These are phyloP conservation scores for Ogataea trehalophila DNA, from an alignment of 805 yeast genomes.

Conservation along the genomic window DNA sequence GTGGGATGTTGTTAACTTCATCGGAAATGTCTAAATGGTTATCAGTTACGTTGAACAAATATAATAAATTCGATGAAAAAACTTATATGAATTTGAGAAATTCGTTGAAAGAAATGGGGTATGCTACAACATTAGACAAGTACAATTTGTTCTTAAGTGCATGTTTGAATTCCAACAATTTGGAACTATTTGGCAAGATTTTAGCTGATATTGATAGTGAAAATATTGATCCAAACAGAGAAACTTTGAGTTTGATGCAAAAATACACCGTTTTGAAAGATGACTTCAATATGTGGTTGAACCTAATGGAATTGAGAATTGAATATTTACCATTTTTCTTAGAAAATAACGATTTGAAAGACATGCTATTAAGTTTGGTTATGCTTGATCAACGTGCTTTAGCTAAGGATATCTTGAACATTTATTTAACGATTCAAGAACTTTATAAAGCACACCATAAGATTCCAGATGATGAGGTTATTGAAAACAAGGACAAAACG, in stretches of 20 bases:
- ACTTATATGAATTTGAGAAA: constrained; percentile 7
- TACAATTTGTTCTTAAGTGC: constrained; percentile 16
- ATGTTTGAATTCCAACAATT: constrained; percentile 11
- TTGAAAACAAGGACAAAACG: constrained; percentile 7
- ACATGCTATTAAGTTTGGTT: constrained; percentile 12
- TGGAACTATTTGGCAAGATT: constrained; percentile 13
- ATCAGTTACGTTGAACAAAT: constrained; percentile 5
- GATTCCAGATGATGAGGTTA: constrained; percentile 1
- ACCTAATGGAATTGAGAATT: constrained; percentile 18
- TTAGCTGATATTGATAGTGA: constrained; percentile 11
- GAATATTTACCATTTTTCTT: constrained; percentile 9
- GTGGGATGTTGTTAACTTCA: constrained; percentile 17
- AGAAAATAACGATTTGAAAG: constrained; percentile 10
- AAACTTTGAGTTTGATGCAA: constrained; percentile 13
- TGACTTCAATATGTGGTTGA: constrained; percentile 16
- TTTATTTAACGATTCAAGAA: constrained; percentile 13
- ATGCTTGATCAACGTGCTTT: constrained; percentile 8
- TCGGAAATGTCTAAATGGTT: constrained; percentile 16
- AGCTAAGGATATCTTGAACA: constrained; percentile 19
- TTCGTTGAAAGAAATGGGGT: constrained; percentile 11
- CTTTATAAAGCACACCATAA: constrained; percentile 9
- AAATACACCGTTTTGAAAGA: constrained; percentile 7
- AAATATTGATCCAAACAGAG: constrained; percentile 16
- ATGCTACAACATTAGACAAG: constrained; percentile 9
- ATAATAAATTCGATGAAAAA: constrained; percentile 7